Evolutionary conservation across 371 early-diverging fungal species (phyloP), one percentile per base, ranked within the genome.

Genomic region (Thermomucor indicae-seudaticae): DNA sequence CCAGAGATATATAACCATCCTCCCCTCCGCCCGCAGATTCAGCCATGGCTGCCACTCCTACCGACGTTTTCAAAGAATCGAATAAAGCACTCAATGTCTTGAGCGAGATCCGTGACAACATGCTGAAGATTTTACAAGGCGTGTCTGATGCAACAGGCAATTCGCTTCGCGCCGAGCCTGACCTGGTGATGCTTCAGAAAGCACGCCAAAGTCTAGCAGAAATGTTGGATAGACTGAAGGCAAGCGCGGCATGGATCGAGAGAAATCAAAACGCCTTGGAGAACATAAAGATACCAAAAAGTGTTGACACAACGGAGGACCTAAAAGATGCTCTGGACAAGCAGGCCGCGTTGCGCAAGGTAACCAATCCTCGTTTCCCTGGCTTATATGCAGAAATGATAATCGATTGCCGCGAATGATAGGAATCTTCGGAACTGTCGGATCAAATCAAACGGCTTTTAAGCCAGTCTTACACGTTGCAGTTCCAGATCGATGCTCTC

Each of bases 391-490:
- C 11, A 16, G n/a, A 39, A 6, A 28, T 16, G 17, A 3, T 23
- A 35, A 19, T 11, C 32, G 20, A 8, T 31, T 8, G 11, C 32
- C 31, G 12, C 19, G 16, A 23, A 19, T 25, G 23, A 28, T 31
- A 43, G 73, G 62, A 62, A 59, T 60, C 67, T 19, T 38, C 25
- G n/a, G 41, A 43, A 35, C 54, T 69, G 0, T 64, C 64, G 6
- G 62, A 67, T 16, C 56, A 67, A 19, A 25, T 73, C 28, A 64
- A 65, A 23, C 51, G 51, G 6, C 16, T 73, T n/a, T 37, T 73
- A 4, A 66, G 65, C 49, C 67, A 73, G 37, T 64, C 73, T n/a
- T 73, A 69, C 38, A 60, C 73, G 3, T 46, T 73, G 6, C 73
- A 73, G 30, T 67, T 69, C 27, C 70, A 69, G 37, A 56, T 69